A percentile compares a stretch with the other conserved stretches of the same genome.
phyloP scores from a whole-genome alignment of 2,329 filamentous ascomycete genomes.

The Neodidymelliopsis sp. region DNA sequence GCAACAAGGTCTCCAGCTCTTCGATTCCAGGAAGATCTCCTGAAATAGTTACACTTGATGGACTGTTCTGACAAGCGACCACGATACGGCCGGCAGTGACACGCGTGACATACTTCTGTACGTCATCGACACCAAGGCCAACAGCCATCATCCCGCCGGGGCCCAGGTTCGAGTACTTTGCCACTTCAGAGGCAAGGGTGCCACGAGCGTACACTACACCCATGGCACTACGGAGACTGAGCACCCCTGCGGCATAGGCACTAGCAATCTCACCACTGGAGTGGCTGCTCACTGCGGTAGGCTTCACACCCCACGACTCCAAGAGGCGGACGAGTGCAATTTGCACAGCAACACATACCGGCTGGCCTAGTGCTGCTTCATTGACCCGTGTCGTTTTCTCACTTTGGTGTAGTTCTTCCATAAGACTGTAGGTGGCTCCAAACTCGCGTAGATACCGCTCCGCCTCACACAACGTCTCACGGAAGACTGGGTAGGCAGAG shows the following conservation, averaged over 20 bases:
- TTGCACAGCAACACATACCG: slow-evolving; percentile 27
- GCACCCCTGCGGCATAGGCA: slow-evolving; percentile 18
- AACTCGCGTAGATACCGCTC: slow-evolving; percentile 5
- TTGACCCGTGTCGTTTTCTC: slow-evolving; percentile 1
- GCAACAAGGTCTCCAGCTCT: slow-evolving; percentile 40
- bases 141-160: slow-evolving; percentile 23
- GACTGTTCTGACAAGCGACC: slow-evolving; percentile 47
- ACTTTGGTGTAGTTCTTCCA: slow-evolving; percentile 19
- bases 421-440: slow-evolving; percentile 12
- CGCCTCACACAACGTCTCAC: not conserved
- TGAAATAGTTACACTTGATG: slow-evolving; percentile 52
- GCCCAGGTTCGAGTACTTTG: slow-evolving; percentile 20
- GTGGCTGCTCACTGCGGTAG: slow-evolving; percentile 24
- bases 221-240: slow-evolving; percentile 1
- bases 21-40: slow-evolving; percentile 51
- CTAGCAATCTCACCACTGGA: slow-evolving; percentile 33
- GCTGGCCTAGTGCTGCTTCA: slow-evolving; percentile 7
- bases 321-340: slow-evolving; percentile 26
- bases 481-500: slow-evolving; percentile 13
- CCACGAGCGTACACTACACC: slow-evolving; percentile 4
- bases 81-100: not conserved
- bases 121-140: slow-evolving; percentile 24
- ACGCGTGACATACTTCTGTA: not conserved
- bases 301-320: slow-evolving; percentile 15
- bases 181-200: slow-evolving; percentile 12